These are phyloP conservation scores for Elsinoe necatrix DNA, from an alignment of 2,329 filamentous ascomycete species.

Conservation along the genomic window DNA sequence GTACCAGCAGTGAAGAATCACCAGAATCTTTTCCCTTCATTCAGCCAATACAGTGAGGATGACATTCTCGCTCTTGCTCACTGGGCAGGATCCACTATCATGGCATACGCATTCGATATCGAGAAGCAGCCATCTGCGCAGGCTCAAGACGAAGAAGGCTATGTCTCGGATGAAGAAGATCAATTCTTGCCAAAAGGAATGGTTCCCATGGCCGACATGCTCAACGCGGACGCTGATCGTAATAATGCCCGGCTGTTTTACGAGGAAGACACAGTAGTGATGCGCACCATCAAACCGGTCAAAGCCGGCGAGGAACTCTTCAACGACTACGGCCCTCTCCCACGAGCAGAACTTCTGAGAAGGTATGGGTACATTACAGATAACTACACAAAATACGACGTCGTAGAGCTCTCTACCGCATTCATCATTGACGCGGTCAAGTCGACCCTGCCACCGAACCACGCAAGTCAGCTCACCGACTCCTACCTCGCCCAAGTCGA, in stretches of 20 bases:
- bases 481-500: conserved; percentile 30
- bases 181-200: conserved; percentile 61
- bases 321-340: conserved; percentile 82
- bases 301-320: conserved; percentile 65
- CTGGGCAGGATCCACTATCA: conserved; percentile 77
- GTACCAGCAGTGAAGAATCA: conserved; percentile 50
- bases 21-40: conserved; percentile 41
- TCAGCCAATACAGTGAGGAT: conserved; percentile 34
- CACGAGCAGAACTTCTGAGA: conserved; percentile 71
- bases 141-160: conserved; percentile 50
- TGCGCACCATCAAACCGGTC: conserved; percentile 63
- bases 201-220: conserved; percentile 82
- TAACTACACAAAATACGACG: conserved; percentile 69
- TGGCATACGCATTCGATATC: conserved; percentile 88
- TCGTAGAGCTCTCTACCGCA: conserved; percentile 65
- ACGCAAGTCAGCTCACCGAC: conserved; percentile 28
- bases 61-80: conserved; percentile 55
- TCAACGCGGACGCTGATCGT: conserved; percentile 74
- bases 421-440: conserved; percentile 45
- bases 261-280: conserved; percentile 53
- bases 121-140: conserved; percentile 42
- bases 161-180: conserved; percentile 40
- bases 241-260: conserved; percentile 67
- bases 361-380: conserved; percentile 81
- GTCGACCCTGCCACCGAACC: neutral